Evolutionary conservation across 129 eudicot genomes (phyloP).

Genomic region (Lonicera japonica): DNA sequence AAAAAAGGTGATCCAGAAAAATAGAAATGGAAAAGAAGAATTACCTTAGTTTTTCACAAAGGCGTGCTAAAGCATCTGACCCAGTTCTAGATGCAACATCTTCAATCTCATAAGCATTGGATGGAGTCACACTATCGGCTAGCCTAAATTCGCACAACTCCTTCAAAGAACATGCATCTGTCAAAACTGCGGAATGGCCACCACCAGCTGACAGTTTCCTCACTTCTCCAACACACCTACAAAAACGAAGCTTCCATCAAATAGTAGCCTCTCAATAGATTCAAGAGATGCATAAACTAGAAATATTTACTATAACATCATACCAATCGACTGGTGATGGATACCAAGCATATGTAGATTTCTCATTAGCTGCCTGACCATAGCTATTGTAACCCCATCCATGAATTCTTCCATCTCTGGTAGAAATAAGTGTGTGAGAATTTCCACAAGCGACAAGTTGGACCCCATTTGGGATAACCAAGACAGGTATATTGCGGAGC

Average conservation of each 20-base stretch:
- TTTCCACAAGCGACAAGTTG: conserved; percentile 87
- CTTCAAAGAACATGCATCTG: conserved; percentile 86
- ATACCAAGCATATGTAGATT: conserved; percentile 93
- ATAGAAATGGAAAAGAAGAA: too few species aligned
- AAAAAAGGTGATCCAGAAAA: too few species aligned
- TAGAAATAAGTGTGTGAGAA: conserved; percentile 82
- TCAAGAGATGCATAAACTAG: neutral
- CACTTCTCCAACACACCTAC: conserved; percentile 97
- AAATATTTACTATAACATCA: conserved; percentile 6
- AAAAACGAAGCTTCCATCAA: conserved; percentile 11
- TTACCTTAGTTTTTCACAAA: conserved; percentile 88
- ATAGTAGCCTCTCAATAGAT: neutral
- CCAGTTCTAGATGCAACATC: conserved; percentile 85
- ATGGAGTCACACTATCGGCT: conserved; percentile 57
- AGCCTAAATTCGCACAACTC: conserved; percentile 90
- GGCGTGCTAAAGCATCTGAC: conserved; percentile 95
- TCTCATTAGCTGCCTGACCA: conserved; percentile 96
- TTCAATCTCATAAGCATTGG: conserved; percentile 67
- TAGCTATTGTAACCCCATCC: conserved; percentile 99
- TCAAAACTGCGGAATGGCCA: conserved; percentile 92
- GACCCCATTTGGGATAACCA: conserved; percentile 76
- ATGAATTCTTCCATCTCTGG: conserved; percentile 80
- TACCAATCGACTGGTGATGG: conserved; percentile 99
- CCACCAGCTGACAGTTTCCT: conserved; percentile 98
- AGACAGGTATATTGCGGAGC: conserved; percentile 77